Evolutionary conservation across 495 filamentous ascomycete species (phyloP), one percentile per base, ranked within the genome.

Genomic region (Penicillium canariense): DNA sequence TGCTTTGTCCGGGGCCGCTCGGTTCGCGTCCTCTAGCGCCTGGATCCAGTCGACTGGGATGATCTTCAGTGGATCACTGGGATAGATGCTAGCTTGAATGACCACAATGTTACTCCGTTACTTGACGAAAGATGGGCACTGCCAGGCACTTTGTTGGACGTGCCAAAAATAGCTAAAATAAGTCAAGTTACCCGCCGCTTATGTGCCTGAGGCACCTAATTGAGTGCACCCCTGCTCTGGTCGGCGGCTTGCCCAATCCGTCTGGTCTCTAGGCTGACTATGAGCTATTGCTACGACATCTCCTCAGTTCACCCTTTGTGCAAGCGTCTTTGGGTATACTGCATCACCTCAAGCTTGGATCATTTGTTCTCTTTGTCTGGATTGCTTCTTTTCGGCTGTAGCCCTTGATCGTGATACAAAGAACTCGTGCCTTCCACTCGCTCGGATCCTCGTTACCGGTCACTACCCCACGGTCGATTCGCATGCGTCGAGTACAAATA

Each of bases 241-340:
- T 35, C 31, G 40, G 52, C 54, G 43, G 35, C 63, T 53, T 64
- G 60, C 64, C 64, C 50, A 60, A 67, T 67, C 58, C 64, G 64
- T 67, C 52, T 27, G 47, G 22, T 12, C 6, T 32, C 30, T 6
- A 32, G 17, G 48, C 26, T 12, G 44, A 66, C 54, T 59, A 64
- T 64, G 55, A 60, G 56, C 48, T 57, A 31, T 39, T 55, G 47
- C 57, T 54, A 53, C 61, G 30, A 42, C 44, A 45, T 23, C 34
- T 49, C 43, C 48, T 50, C 23, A 25, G 28, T 18, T n/a, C 5
- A 15, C n/a, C 1, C 10, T 30, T 46, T 31, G 3, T 25, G 20
- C 22, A 23, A n/a, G 20, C 38, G 38, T 6, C 25, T 22, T 43
- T 31, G 7, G 8, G 11, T 22, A 3, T 15, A 10, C 32, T 25